Percentiles rank a stretch among this genome's conserved stretches.
Evolutionary conservation across 2,329 filamentous ascomycete species (phyloP).

Genomic region (Fusarium nygamai): DNA sequence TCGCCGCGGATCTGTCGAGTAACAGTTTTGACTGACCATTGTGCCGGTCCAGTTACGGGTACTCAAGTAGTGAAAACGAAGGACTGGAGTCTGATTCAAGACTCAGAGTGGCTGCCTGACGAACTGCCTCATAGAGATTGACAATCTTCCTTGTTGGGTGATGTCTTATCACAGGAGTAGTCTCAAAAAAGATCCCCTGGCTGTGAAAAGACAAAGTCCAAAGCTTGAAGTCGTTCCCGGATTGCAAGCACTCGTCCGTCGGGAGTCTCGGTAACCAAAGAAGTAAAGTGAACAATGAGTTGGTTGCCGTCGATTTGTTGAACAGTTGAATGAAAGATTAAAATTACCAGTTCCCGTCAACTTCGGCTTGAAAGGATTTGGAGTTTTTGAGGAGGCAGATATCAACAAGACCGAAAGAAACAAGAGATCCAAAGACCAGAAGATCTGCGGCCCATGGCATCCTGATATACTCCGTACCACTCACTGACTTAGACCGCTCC

Average conservation of each 20-base stretch:
- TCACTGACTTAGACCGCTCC: conserved; percentile 39
- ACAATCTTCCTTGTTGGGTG: neutral
- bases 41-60: neutral
- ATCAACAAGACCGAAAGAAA: conserved; percentile 11
- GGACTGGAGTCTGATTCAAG: neutral
- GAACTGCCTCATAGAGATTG: conserved; percentile 22
- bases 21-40: conserved; percentile 38
- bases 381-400: neutral
- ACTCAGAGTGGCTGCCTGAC: neutral
- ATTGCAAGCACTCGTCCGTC: conserved; percentile 33
- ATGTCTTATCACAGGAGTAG: neutral
- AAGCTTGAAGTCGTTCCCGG: conserved; percentile 8
- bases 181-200: neutral
- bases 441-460: conserved; percentile 34
- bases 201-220: conserved; percentile 4
- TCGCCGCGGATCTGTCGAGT: conserved; percentile 35
- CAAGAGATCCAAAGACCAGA: conserved; percentile 10
- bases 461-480: conserved; percentile 41
- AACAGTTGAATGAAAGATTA: conserved; percentile 3
- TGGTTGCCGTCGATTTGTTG: neutral
- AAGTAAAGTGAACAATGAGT: neutral
- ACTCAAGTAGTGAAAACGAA: neutral
- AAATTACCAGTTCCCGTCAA: neutral
- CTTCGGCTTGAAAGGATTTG: neutral
- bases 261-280: conserved; percentile 5